Conservation (phyloP, 108 stramenopile genomes). For the Epithemia pelagica region DNA sequence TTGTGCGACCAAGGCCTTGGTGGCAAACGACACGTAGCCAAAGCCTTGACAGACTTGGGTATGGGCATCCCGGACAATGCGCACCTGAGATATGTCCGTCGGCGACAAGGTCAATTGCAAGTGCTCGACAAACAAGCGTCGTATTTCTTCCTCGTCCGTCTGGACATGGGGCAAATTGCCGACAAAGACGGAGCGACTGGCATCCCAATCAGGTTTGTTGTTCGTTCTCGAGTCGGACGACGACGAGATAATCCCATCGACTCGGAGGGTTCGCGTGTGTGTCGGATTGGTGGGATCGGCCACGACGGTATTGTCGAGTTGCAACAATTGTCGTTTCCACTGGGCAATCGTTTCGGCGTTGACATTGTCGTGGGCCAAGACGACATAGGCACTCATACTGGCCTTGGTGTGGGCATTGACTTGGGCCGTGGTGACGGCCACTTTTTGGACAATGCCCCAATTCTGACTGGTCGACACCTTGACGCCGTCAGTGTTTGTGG, state of each 20-base stretch:
- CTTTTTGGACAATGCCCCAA: constrained; percentile 23
- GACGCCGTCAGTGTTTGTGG: constrained; percentile 56
- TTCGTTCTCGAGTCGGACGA: no score
- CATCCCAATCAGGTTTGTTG: constrained; percentile 19
- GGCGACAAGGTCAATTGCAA: constrained; percentile 27
- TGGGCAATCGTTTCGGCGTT: constrained; percentile 9
- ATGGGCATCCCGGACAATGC: constrained; percentile 74
- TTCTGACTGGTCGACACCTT: constrained; percentile 64
- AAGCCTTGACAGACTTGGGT: constrained; percentile 76
- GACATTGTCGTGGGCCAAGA: neutral
- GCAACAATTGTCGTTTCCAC: no score
- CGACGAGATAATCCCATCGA: no score
- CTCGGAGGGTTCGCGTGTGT: constrained; percentile 25
- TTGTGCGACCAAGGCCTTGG: constrained; percentile 42
- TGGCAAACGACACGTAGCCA: constrained; percentile 64
- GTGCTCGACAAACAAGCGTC: constrained; percentile 42
- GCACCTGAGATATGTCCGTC: constrained; percentile 48
- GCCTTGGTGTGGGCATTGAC: no score
- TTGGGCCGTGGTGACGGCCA: constrained; percentile 58
- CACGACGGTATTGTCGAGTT: constrained; percentile 3
- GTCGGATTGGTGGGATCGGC: constrained; percentile 4
- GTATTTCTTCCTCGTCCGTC: constrained; percentile 59
- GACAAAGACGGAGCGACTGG: constrained; percentile 63
- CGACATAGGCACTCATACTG: no score
- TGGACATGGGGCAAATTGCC: constrained; percentile 65